These are phyloP conservation scores for Botryosphaeria dothidea DNA, from an alignment of 2,329 filamentous ascomycete genomes.

Conservation along the genomic window DNA sequence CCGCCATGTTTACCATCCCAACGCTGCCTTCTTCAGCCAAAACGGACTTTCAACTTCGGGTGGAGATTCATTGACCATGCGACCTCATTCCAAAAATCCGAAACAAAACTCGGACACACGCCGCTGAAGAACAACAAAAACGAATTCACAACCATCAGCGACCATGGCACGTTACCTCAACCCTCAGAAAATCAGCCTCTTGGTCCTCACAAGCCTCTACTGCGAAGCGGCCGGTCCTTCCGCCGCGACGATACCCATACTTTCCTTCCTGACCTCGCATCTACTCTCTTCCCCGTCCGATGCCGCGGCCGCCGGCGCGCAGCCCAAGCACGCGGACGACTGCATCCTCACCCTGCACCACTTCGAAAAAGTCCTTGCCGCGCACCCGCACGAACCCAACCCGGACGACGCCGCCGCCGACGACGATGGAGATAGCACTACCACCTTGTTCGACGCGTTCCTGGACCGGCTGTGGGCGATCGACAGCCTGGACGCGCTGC, in stretches of 20 bases:
- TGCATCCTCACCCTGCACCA: conserved; percentile 37
- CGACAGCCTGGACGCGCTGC: conserved; percentile 76
- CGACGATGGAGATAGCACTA: background rate
- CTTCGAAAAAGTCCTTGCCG: conserved; percentile 50
- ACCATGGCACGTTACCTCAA: conserved; percentile 80
- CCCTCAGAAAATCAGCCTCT: conserved; percentile 81
- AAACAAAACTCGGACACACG: background rate
- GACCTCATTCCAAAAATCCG: background rate
- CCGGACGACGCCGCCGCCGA: background rate
- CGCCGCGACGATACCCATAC: conserved; percentile 69
- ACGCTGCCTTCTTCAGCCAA: background rate
- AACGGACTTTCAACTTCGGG: background rate
- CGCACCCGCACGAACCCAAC: conserved; percentile 51
- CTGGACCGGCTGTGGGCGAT: conserved; percentile 81
- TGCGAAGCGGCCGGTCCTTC: conserved; percentile 68
- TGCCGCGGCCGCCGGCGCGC: background rate
- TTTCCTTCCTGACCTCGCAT: conserved; percentile 77
- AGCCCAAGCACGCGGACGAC: conserved; percentile 29
- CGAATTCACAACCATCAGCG: background rate
- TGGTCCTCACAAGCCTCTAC: conserved; percentile 82
- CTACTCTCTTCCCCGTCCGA: conserved; percentile 47
- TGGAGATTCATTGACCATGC: background rate
- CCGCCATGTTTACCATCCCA: background rate
- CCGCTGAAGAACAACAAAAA: background rate
- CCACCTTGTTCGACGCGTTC: conserved; percentile 82